Conservation (phyloP, 1,284 basidiomycete genomes). For the Filobasidium uniguttulatum region DNA sequence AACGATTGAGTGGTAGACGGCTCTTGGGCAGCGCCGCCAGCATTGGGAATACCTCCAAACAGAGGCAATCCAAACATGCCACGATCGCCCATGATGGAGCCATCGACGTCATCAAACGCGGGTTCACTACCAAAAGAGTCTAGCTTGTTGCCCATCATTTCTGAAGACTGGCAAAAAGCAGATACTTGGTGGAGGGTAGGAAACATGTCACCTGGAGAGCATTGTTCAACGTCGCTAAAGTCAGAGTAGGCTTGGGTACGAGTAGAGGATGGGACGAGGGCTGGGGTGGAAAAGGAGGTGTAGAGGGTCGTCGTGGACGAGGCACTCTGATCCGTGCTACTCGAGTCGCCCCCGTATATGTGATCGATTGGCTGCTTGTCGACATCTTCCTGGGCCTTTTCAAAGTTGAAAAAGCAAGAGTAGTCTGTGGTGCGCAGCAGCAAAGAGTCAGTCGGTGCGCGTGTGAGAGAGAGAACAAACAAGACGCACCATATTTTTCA, state of each 20-base stretch:
- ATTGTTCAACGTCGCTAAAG: not conserved
- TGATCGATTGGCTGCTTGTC: not conserved
- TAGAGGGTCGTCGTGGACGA: not conserved
- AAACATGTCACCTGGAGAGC: constrained; percentile 2
- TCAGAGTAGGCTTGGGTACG: not conserved
- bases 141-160: no score
- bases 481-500: no score
- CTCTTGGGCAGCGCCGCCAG: not conserved
- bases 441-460: not conserved
- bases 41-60: constrained; percentile 5
- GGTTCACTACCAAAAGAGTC: constrained; percentile 5
- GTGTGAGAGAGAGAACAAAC: no score
- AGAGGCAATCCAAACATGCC: constrained; percentile 5
- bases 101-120: constrained; percentile 9
- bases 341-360: not conserved
- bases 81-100: not conserved
- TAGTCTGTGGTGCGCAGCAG: not conserved
- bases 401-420: not conserved
- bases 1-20: no score
- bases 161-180: no score
- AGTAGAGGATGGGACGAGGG: not conserved
- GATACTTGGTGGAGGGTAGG: no score
- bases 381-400: not conserved
- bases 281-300: constrained; percentile 2
- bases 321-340: not conserved